Percentiles rank a stretch among this genome's conserved stretches.
Evolutionary conservation across 306 rosid species (phyloP).

Genomic region (Astragalus membranaceus): DNA sequence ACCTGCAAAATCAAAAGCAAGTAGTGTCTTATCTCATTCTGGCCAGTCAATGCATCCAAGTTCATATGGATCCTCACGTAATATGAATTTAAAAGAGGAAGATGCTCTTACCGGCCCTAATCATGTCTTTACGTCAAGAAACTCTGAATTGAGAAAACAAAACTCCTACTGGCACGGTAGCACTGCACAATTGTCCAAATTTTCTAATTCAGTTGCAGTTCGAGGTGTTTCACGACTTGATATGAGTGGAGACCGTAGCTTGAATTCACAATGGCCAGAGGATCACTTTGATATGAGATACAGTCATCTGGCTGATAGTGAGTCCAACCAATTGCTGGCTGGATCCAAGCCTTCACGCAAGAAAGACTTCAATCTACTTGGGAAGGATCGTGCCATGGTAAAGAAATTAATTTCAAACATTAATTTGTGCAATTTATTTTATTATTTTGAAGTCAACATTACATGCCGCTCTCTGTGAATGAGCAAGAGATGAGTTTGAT

Average conservation of each 20-base stretch:
- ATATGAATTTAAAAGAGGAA: constrained; percentile 34
- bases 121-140: constrained; percentile 18
- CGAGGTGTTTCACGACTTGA: constrained; percentile 45
- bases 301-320: constrained; percentile 37
- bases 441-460: not conserved
- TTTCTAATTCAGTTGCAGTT: constrained; percentile 56
- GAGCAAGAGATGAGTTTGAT: constrained; percentile 3
- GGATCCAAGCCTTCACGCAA: constrained; percentile 34
- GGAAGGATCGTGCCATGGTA: constrained; percentile 55
- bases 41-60: constrained; percentile 45
- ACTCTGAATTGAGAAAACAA: constrained; percentile 43
- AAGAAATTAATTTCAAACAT: constrained; percentile 11
- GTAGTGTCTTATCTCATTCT: constrained; percentile 33
- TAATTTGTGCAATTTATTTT: constrained; percentile 2
- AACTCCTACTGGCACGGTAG: constrained; percentile 32
- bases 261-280: constrained; percentile 52
- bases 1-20: constrained; percentile 33
- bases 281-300: constrained; percentile 35
- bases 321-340: constrained; percentile 45
- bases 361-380: constrained; percentile 35
- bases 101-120: constrained; percentile 20
- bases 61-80: constrained; percentile 42
- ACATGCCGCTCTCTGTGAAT: not conserved
- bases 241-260: constrained; percentile 31
- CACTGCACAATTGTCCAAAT: constrained; percentile 40